Evolutionary conservation across 1,139 yeast genomes (phyloP), one percentile per base, ranked within the genome.

Genomic region (Williopsis jadinii): DNA sequence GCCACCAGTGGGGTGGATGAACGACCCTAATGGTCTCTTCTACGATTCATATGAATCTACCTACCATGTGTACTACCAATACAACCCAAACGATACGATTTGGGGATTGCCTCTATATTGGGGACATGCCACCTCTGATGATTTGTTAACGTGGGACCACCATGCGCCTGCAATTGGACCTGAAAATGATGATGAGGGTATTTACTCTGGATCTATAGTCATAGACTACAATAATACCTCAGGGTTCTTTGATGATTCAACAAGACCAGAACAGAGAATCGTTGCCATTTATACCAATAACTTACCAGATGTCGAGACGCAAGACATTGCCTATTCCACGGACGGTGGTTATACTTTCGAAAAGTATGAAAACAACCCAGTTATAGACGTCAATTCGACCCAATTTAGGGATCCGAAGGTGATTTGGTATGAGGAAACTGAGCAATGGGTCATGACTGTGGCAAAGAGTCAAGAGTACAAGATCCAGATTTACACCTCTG

Each of bases 401-500:
- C 61, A 64, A 34, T 66, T 64, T 49, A 58, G 71, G 39, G 71
- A 66, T 45, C 71, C 71, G 12, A 64, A 65, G 47, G 71, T 66
- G 5, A 54, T 63, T 39, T 66, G 68, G 68, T 62, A 62, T 38
- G 59, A 50, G 12, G 56, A 53, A 30, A 47, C 59, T 10, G 36
- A 51, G 30, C 54, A 58, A 40, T 66, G 70, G 70, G 51, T 64
- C 34, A 62, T 65, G 67, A 55, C 59, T 5, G 57, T 62, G 27
- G 67, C 64, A 11, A 47, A 54, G 34, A 44, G 66, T 9, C 68
- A 64, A 34, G 57, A 60, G 38, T 66, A 55, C 48, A 53, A 55
- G 35, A 46, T 66, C 27, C 55, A 52, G 35, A 56, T 66, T 37
- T 66, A 56, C 45, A 51, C 59, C 11, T 63, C 68, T 10, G 31